Evolutionary conservation across 352 stramenopile species (phyloP), one percentile per base, ranked within the genome.

Genomic region (Pseudoperonospora humuli): DNA sequence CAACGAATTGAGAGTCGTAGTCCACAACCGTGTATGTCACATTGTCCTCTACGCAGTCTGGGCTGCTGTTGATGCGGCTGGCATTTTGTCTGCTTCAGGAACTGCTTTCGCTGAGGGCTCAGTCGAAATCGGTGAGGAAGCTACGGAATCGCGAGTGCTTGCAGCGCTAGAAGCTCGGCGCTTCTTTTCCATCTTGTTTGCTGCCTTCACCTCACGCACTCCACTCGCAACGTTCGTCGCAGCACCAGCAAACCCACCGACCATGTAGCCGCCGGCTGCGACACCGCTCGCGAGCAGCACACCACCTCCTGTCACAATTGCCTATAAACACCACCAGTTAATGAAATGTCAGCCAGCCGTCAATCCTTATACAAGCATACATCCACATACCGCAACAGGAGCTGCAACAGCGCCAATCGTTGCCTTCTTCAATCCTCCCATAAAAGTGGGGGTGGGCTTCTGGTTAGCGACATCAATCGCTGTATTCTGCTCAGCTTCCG

Each of bases 351-450:
- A 49, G 13, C 18, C 17, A 46, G 24, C 57, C 43, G 45, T 15
- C 3, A 14, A 17, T 18, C 17, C 20, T 13, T 15, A 3, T 42
- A 19, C 10, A 41, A 40, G 41, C 18, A 43, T 20, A 5, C 7
- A 13, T 8, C 24, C 51, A 64, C 64, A 33, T 68, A 93, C 81
- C 56, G 81, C 81, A 27, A 93, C 68, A 6, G 81, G 81, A 28
- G 81, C 81, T 7, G 78, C 67, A 10, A 93, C 71, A 23, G 81
- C 81, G 15, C 81, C 79, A 37, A 93, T 69, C 0, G 81, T 93
- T 2, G 81, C 81, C 57, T 91, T 91, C 63, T 88, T 93, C 34
- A 93, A 45, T 14, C 81, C 81, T 29, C 77, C 70, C 70, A 90
- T 84, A 41, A 93, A 93, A 0, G 65, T 90, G 31, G 81, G 74